These are phyloP conservation scores for Berberis vulgaris DNA, from an alignment of 164 flowering plant species.

Conservation along the genomic window DNA sequence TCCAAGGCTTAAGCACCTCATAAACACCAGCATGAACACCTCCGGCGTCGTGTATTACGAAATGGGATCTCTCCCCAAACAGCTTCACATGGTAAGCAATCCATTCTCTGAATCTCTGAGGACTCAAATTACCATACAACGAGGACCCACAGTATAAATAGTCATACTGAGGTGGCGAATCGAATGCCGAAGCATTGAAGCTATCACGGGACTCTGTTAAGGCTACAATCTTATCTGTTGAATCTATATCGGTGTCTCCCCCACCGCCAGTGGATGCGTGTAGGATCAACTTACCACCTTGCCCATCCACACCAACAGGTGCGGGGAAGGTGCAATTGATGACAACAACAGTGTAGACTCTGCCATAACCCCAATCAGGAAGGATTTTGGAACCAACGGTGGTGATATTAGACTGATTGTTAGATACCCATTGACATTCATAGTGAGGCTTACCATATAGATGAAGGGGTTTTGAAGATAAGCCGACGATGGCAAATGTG, in stretches of 20 bases:
- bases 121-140: slow-evolving; percentile 68
- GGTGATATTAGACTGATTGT: slow-evolving; percentile 5
- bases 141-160: slow-evolving; percentile 85
- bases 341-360: slow-evolving; percentile 83
- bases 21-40: slow-evolving; percentile 74
- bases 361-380: slow-evolving; percentile 95
- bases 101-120: slow-evolving; percentile 89
- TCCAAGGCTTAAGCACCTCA: slow-evolving; percentile 89
- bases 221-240: slow-evolving; percentile 39
- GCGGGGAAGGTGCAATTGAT: slow-evolving; percentile 71
- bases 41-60: slow-evolving; percentile 88
- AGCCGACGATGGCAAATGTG: slow-evolving; percentile 47
- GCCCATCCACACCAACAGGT: slow-evolving; percentile 33
- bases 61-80: slow-evolving; percentile 67
- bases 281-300: slow-evolving; percentile 54
- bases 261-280: slow-evolving; percentile 50
- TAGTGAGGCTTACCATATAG: slow-evolving; percentile 35
- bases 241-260: slow-evolving; percentile 26
- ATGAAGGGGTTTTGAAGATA: slow-evolving; percentile 50
- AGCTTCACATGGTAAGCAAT: slow-evolving; percentile 76
- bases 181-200: slow-evolving; percentile 24
- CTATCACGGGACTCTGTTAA: slow-evolving; percentile 41
- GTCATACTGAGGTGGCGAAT: slow-evolving; percentile 42
- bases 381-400: slow-evolving; percentile 38
- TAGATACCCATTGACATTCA: slow-evolving; percentile 54